phyloP scores from a whole-genome alignment of 306 rosid genomes.

The Glycine soja region DNA sequence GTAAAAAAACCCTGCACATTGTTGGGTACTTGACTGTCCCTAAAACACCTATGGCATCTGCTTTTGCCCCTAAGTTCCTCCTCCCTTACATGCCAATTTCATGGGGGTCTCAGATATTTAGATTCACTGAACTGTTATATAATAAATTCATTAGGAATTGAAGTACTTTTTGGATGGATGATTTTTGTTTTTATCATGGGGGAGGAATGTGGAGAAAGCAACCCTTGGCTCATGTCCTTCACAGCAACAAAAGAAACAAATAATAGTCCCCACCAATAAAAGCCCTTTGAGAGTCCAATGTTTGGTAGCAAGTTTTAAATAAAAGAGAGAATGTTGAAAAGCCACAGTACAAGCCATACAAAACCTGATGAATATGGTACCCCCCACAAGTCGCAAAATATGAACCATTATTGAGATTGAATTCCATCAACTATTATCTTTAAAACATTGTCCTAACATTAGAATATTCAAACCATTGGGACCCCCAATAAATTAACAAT shows the following conservation, averaged over 20 bases:
- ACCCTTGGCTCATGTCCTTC: constrained; percentile 44
- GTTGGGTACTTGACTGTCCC: constrained; percentile 40
- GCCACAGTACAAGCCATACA: constrained; percentile 54
- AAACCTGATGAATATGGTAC: constrained; percentile 59
- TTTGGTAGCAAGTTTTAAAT: constrained; percentile 52
- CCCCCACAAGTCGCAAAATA: constrained; percentile 59
- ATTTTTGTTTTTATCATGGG: constrained; percentile 52
- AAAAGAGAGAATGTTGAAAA: constrained; percentile 55
- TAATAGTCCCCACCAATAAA: constrained; percentile 60
- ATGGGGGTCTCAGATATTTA: constrained; percentile 34
- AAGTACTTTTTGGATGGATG: constrained; percentile 41
- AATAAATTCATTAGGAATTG: constrained; percentile 1
- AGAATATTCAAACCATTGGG: constrained; percentile 37
- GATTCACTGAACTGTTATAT: constrained; percentile 27
- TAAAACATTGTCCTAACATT: constrained; percentile 54
- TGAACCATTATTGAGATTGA: constrained; percentile 52
- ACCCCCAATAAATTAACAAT: constrained; percentile 45
- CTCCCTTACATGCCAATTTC: constrained; percentile 12
- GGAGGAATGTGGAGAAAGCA: constrained; percentile 64
- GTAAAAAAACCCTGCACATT: constrained; percentile 42
- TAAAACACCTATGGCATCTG: constrained; percentile 32
- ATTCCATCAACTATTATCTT: constrained; percentile 54
- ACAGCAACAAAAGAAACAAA: constrained; percentile 51
- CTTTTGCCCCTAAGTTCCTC: constrained; percentile 7
- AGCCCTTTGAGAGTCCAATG: constrained; percentile 46